Base-by-base conservation (phyloP, 2,329 filamentous ascomycete species). In the Diaporthe citriasiana region DNA sequence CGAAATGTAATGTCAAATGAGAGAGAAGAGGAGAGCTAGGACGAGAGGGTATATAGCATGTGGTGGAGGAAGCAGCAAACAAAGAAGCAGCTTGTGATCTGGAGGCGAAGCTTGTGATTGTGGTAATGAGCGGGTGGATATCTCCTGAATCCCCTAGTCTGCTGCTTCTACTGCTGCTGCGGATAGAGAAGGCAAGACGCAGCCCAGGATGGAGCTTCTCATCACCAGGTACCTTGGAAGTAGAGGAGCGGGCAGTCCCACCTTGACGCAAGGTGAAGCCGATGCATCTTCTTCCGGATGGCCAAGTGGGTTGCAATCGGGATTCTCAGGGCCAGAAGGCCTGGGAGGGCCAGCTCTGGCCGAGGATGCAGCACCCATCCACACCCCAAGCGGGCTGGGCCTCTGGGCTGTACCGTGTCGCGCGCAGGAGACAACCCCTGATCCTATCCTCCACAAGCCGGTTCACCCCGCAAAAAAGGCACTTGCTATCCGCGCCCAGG, bases 381-480 rank as follows among this genome's bases (percentile, higher is more conserved):
- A 55, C 45, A 40, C 9, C 35, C 51, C n/a, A 27, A 47, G 33
- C 51, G 69, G 55, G 70, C 70, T 53, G 57, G 35, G 69, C 50
- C 17, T n/a, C 55, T 55, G 68, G 38, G 22, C 33, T 63, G 65
- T 22, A 17, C 65, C 45, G 71, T 70, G 27, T 33, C 27, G 33
- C 8, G 53, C 68, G 50, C 51, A 51, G 53, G 68, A 45, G 53
- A 50, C 59, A 35, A 55, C 72, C 66, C 63, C 56, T 66, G 63
- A 65, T 38, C 53, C 45, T 33, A 59, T 69, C 35, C 22, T 33
- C 59, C 59, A 70, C 53, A 55, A 60, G 63, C 74, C 71, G 72
- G 71, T 56, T 71, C 74, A 73, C 74, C 74, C 74, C 74, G 74
- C 74, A 74, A 38, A 68, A 68, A 68, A 40, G 63, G 63, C 63